Base-by-base conservation (phyloP, 2,329 filamentous ascomycete species). In the Epichloe gansuensis region DNA sequence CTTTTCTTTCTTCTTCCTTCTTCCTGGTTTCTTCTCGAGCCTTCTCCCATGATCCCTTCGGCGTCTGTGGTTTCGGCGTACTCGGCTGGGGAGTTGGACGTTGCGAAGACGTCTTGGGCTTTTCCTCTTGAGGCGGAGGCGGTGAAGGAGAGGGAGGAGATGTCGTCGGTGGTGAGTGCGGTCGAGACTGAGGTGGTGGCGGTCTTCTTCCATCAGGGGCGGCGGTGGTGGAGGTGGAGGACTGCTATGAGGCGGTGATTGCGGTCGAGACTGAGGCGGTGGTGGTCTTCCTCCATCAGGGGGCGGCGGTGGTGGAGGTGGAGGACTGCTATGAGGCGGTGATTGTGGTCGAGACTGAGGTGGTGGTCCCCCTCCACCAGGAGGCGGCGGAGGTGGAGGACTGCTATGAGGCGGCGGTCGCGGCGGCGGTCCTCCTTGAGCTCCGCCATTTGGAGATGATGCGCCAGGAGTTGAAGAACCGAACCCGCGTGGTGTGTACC, bases 21-120 rank as follows among this genome's bases (percentile, higher is more conserved):
- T 73, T 77, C 44, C 78, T 72, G 21, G 78, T 84, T 58, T 86
- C 83, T 61, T 87, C 83, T 51, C 83, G 73, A 3, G 82, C 83
- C 63, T 80, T 85, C 59, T 86, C 82, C 83, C 83, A 86, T 0
- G 78, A 72, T 8, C 72, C 71, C 60, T 75, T 77, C 1, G 71
- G 67, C 34, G 54, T 44, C 12, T 57, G 56, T n/a, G 53, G 31
- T n/a, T 54, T 58, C 8, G 56, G 23, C n/a, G 57, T 48, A 28
- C 51, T 54, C n/a, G 60, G 48, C 45, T 55, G 57, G 39, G 64
- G 62, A 38, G n/a, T n/a, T 37, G 61, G 49, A n/a, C 46, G 60
- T 38, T 56, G 55, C 46, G 52, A 57, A 37, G 57, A 51, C 23
- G 51, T 15, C 41, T 55, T 56, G 5, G 59, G 55, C 54, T 56